phyloP scores from a whole-genome alignment of 768 basidiomycete genomes.

The Tylopilus sp. region DNA sequence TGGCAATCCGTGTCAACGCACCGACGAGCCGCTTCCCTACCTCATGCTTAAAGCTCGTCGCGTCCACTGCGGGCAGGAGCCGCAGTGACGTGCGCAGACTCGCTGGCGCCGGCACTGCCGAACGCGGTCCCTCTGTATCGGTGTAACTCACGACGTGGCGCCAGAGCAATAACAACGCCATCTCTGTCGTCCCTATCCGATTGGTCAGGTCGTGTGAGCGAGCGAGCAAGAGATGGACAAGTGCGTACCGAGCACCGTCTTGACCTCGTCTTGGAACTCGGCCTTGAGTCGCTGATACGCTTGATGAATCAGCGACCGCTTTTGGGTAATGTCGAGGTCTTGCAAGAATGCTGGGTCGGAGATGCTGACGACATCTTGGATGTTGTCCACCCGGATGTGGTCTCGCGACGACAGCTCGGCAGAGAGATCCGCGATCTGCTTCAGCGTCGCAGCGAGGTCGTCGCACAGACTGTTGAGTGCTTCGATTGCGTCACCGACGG shows the following conservation, averaged over 20 bases:
- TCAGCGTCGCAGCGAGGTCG: constrained; percentile 57
- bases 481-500: constrained; percentile 69
- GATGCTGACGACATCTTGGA: constrained; percentile 58
- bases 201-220: not conserved
- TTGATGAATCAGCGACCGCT: constrained; percentile 60
- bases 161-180: constrained; percentile 78
- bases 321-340: constrained; percentile 66
- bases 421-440: constrained; percentile 63
- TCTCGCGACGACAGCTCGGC: constrained; percentile 71
- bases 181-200: constrained; percentile 61
- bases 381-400: constrained; percentile 66
- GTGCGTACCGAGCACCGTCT: constrained; percentile 49
- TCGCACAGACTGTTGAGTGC: constrained; percentile 59
- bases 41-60: constrained; percentile 56
- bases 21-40: constrained; percentile 52
- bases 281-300: constrained; percentile 49
- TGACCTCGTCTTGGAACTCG: constrained; percentile 44
- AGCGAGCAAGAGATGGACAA: not conserved
- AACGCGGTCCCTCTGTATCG: constrained; percentile 25
- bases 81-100: constrained; percentile 51
- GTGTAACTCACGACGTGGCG: constrained; percentile 72
- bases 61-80: constrained; percentile 53
- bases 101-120: constrained; percentile 5
- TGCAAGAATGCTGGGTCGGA: constrained; percentile 55
- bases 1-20: constrained; percentile 50